phyloP scores from a whole-genome alignment of 192 early-diverging fungal genomes.

The Spizellomyces sp. region DNA sequence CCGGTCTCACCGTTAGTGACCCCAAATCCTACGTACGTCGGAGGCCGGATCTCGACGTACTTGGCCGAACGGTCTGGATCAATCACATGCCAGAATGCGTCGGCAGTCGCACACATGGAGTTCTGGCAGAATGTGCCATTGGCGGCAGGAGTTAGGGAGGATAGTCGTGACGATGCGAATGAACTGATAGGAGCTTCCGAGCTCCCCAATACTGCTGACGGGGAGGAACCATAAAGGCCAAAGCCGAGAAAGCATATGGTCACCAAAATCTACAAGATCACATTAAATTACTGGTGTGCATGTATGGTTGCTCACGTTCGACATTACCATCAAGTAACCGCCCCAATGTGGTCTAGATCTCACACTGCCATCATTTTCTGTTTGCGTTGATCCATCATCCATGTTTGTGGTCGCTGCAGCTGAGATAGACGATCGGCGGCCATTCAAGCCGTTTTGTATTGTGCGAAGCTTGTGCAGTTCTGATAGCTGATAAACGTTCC shows the following conservation, averaged over 20 bases:
- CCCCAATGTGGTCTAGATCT: slow-evolving; percentile 28
- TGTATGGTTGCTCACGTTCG: too few relatives aligned
- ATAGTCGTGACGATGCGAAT: background rate
- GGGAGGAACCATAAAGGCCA: slow-evolving; percentile 35
- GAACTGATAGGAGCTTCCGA: background rate
- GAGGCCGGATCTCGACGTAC: slow-evolving; percentile 55
- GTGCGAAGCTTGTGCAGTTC: slow-evolving; percentile 42
- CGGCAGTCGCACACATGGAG: slow-evolving; percentile 38
- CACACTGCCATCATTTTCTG: too few relatives aligned
- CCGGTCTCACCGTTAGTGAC: slow-evolving; percentile 3
- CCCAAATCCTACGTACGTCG: slow-evolving; percentile 28
- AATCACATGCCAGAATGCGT: slow-evolving; percentile 53
- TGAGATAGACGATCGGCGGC: background rate
- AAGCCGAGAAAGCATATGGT: slow-evolving; percentile 31
- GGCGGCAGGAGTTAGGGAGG: background rate
- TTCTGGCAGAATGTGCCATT: slow-evolving; percentile 25
- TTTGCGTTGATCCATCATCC: too few relatives aligned
- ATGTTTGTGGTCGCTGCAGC: too few relatives aligned
- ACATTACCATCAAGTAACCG: slow-evolving; percentile 35
- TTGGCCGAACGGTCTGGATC: slow-evolving; percentile 49
- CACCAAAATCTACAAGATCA: slow-evolving; percentile 6
- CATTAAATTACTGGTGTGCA: too few relatives aligned
- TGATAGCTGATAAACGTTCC: slow-evolving; percentile 28
- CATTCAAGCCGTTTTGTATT: slow-evolving; percentile 5
- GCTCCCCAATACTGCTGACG: background rate